Evolutionary conservation across 345 rosid genomes (phyloP).

Genomic region (Firmiana major): DNA sequence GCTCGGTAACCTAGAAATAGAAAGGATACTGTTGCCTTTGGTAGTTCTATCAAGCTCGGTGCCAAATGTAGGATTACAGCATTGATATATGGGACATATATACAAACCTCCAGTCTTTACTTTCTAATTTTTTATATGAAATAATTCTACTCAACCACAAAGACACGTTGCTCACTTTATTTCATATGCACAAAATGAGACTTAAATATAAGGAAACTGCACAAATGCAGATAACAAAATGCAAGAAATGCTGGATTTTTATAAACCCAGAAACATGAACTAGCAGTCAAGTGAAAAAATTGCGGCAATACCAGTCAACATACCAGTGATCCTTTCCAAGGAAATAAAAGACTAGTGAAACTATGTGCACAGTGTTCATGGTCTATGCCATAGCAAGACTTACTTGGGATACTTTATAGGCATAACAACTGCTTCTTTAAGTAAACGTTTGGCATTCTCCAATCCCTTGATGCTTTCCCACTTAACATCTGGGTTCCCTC

Average conservation of each 20-base stretch:
- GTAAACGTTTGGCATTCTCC: constrained; percentile 78
- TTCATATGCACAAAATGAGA: neutral
- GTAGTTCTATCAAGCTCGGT: neutral
- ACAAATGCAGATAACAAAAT: neutral
- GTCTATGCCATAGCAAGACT: constrained; percentile 22
- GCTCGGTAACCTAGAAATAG: neutral
- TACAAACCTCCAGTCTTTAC: neutral
- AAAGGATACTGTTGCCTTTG: neutral
- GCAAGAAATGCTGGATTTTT: neutral
- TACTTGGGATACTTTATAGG: constrained; percentile 98
- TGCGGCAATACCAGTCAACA: neutral
- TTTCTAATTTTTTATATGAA: neutral
- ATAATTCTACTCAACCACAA: neutral
- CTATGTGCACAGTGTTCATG: neutral
- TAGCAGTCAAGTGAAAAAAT: neutral
- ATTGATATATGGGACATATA: neutral
- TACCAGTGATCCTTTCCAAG: neutral
- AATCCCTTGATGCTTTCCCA: constrained; percentile 96
- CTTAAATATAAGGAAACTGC: neutral
- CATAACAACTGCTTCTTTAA: constrained; percentile 99
- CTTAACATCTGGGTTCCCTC: constrained; percentile 85
- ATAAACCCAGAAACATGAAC: neutral
- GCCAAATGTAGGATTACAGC: neutral
- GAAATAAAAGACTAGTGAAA: neutral
- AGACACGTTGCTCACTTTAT: neutral